Percentiles rank a stretch among this genome's conserved stretches.
Evolutionary conservation across 2,329 filamentous ascomycete species (phyloP).

Genomic region (Geosmithia putterillii): DNA sequence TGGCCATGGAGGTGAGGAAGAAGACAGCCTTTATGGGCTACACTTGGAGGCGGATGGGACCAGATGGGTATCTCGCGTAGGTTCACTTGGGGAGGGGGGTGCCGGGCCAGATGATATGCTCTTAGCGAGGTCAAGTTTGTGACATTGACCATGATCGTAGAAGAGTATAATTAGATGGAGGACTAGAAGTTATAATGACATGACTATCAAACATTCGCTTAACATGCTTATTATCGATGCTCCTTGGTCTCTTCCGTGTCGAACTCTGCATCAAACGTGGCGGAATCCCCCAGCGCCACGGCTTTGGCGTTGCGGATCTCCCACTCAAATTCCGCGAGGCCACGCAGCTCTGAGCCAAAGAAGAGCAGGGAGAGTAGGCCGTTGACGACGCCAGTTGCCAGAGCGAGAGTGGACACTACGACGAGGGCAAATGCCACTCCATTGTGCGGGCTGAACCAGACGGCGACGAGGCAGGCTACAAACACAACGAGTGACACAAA

Average conservation of each 20-base stretch:
- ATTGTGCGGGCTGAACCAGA: slow-evolving; percentile 74
- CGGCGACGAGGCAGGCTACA: slow-evolving; percentile 62
- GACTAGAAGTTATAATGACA: background rate
- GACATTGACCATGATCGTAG: background rate
- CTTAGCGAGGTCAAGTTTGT: background rate
- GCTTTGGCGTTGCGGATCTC: slow-evolving; percentile 63
- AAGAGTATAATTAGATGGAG: background rate
- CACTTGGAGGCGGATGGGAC: slow-evolving; percentile 53
- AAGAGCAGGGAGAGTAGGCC: slow-evolving; percentile 82
- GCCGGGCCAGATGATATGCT: too few relatives aligned
- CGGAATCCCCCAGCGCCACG: slow-evolving; percentile 17
- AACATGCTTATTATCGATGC: background rate
- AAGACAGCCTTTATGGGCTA: slow-evolving; percentile 81
- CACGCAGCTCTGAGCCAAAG: slow-evolving; percentile 69
- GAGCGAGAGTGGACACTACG: slow-evolving; percentile 64
- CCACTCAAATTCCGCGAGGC: slow-evolving; percentile 85
- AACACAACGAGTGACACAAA: slow-evolving; percentile 51
- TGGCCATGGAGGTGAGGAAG: slow-evolving; percentile 71
- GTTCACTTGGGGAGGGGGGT: background rate
- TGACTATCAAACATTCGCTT: background rate
- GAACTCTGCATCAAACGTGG: slow-evolving; percentile 6
- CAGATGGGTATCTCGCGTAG: slow-evolving; percentile 13
- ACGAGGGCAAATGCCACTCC: slow-evolving; percentile 73
- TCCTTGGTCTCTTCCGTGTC: background rate
- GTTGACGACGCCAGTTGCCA: slow-evolving; percentile 68